These are phyloP conservation scores for Trichodelitschia bisporula DNA, from an alignment of 495 filamentous ascomycete species.

Conservation along the genomic window DNA sequence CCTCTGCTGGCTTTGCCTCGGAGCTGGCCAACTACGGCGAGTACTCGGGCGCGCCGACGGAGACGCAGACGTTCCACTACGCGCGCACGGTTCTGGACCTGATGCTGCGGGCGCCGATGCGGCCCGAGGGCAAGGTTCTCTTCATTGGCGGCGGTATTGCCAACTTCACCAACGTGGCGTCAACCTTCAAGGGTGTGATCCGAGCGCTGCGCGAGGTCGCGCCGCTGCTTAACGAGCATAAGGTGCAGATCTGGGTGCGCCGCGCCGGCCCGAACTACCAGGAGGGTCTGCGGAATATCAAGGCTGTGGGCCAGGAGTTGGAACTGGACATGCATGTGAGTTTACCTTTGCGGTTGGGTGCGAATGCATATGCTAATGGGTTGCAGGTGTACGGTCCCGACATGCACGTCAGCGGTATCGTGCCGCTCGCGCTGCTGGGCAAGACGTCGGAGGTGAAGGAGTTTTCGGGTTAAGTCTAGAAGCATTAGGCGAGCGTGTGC, in stretches of 20 bases:
- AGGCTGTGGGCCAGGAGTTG: constrained; percentile 79
- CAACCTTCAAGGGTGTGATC: constrained; percentile 99
- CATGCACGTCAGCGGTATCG: constrained; percentile 62
- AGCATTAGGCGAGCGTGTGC: not conserved
- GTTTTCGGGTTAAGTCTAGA: constrained; percentile 15
- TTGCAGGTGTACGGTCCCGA: constrained; percentile 96
- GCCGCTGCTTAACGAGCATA: constrained; percentile 74
- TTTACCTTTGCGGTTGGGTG: too few relatives aligned
- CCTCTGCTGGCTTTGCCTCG: constrained; percentile 78
- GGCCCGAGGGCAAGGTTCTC: constrained; percentile 83
- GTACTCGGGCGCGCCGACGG: constrained; percentile 95
- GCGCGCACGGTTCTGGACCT: constrained; percentile 88
- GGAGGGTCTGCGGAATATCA: constrained; percentile 99
- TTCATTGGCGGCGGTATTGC: constrained; percentile 99
- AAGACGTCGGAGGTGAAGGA: constrained; percentile 26
- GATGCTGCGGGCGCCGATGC: constrained; percentile 76
- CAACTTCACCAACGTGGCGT: constrained; percentile 96
- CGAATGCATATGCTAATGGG: too few relatives aligned
- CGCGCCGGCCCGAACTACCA: constrained; percentile 99
- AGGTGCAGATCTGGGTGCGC: constrained; percentile 96
- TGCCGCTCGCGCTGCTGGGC: constrained; percentile 36
- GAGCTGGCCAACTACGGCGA: constrained; percentile 99
- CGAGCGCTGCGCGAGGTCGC: constrained; percentile 83
- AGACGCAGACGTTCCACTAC: constrained; percentile 97
- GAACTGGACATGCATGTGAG: constrained; percentile 81